Conservation (phyloP, 2,329 filamentous ascomycete species). For the Lecanosticta acicola region DNA sequence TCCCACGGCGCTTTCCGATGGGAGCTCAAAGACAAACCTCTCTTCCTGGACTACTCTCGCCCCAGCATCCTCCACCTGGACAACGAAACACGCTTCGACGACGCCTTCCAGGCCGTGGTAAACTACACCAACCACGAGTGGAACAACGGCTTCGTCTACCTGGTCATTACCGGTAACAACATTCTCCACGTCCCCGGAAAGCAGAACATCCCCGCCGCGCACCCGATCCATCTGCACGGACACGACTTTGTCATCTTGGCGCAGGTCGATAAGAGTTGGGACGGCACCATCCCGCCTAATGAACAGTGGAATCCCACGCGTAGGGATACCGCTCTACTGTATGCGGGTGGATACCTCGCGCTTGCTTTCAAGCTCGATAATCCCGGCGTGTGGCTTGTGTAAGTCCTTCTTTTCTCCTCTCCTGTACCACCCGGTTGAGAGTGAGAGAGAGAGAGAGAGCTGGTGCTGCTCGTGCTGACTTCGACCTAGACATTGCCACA, state of each 20-base stretch:
- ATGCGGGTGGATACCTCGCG: slow-evolving; percentile 42
- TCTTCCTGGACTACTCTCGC: slow-evolving; percentile 26
- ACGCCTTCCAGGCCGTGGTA: slow-evolving; percentile 6
- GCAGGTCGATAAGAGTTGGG: slow-evolving; percentile 17
- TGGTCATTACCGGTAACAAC: slow-evolving; percentile 25
- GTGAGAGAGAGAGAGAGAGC: not conserved
- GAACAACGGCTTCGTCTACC: slow-evolving; percentile 26
- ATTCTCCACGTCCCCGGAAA: slow-evolving; percentile 11
- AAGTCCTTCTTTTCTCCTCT: slow-evolving; percentile 1
- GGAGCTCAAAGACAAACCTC: slow-evolving; percentile 23
- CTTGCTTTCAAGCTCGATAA: slow-evolving; percentile 49
- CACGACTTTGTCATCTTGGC: slow-evolving; percentile 30
- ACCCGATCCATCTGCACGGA: slow-evolving; percentile 53
- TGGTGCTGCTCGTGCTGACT: not conserved
- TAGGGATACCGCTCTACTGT: slow-evolving; percentile 44
- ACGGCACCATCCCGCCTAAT: slow-evolving; percentile 27
- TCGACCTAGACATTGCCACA: slow-evolving; percentile 24
- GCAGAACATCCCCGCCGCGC: slow-evolving; percentile 17
- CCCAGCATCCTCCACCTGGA: slow-evolving; percentile 26
- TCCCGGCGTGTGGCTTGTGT: slow-evolving; percentile 46
- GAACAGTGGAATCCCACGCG: slow-evolving; percentile 41
- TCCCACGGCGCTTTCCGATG: slow-evolving; percentile 20
- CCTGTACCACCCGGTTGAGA: no score
- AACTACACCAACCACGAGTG: slow-evolving; percentile 17
- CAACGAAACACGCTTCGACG: slow-evolving; percentile 15